Conservation (phyloP, 1,139 yeast genomes). For the Candida buenavistaensis region DNA sequence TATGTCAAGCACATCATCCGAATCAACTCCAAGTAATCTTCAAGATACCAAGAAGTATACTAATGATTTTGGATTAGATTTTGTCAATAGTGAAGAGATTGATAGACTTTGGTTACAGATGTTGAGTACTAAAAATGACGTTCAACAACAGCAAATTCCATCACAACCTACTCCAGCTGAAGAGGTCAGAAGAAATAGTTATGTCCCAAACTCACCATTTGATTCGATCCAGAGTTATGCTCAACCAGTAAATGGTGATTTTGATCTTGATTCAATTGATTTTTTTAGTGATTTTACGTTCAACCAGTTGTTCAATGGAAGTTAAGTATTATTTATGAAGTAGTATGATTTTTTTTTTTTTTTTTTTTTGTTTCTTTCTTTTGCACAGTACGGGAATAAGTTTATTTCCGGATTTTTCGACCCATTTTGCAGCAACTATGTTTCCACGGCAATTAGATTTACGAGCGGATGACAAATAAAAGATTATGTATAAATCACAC, state of each 20-base stretch:
- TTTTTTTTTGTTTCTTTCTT: not conserved
- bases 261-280: slow-evolving; percentile 18
- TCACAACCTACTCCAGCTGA: not conserved
- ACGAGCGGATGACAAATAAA: no score
- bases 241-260: no score
- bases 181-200: not conserved
- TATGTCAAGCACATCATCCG: slow-evolving; percentile 6
- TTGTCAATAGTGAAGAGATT: slow-evolving; percentile 33
- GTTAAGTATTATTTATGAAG: no score
- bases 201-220: not conserved
- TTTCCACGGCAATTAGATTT: no score
- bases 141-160: slow-evolving; percentile 6
- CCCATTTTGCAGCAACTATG: no score
- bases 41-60: slow-evolving; percentile 11
- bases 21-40: slow-evolving; percentile 3
- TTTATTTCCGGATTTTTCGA: no score
- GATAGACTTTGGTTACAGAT: slow-evolving; percentile 44
- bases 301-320: slow-evolving; percentile 14
- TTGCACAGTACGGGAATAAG: no score
- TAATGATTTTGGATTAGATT: slow-evolving; percentile 23
- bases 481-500: no score
- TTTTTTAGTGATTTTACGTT: slow-evolving; percentile 28
- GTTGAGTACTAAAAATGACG: slow-evolving; percentile 32
- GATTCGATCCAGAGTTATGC: no score
- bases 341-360: no score